These are phyloP conservation scores for Climacium dendroides DNA, from an alignment of 225 moss, liverwort and hornwort species.

Conservation along the genomic window DNA sequence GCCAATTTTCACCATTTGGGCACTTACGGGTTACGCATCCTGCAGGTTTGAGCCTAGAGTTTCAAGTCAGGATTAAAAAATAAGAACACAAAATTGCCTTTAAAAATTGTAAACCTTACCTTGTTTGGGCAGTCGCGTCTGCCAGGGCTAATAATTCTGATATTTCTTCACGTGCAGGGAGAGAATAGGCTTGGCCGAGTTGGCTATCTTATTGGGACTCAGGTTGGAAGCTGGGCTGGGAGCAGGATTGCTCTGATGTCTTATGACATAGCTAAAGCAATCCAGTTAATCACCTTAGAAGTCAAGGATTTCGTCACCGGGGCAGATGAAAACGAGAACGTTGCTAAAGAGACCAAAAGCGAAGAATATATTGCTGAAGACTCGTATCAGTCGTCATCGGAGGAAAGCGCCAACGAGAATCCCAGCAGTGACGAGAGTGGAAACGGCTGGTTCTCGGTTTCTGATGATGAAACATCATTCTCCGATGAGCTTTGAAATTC, in stretches of 20 bases:
- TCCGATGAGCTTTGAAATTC: constrained; percentile 22
- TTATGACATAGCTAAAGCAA: constrained; percentile 69
- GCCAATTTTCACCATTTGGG: not conserved
- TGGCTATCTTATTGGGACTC: constrained; percentile 68
- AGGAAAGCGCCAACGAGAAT: not conserved
- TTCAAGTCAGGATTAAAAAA: not conserved
- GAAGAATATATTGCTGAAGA: not conserved
- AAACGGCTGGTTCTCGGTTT: constrained; percentile 7
- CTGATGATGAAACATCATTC: not conserved
- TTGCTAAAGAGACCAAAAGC: not conserved
- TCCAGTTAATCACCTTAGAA: constrained; percentile 38
- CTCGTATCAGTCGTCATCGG: not conserved
- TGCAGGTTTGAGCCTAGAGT: not conserved
- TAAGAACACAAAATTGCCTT: not conserved
- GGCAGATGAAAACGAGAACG: not conserved
- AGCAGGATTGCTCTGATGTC: constrained; percentile 73
- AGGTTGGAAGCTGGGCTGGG: constrained; percentile 78
- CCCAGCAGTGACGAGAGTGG: constrained; percentile 12
- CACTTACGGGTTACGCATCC: not conserved
- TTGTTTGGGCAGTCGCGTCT: not conserved
- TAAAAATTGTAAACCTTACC: not conserved
- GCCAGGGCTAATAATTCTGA: not conserved
- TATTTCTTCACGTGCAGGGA: constrained; percentile 11
- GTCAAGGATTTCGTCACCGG: constrained; percentile 42
- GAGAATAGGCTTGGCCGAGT: constrained; percentile 34